Evolutionary conservation across 306 rosid genomes (phyloP).

Genomic region (Lablab purpureus): DNA sequence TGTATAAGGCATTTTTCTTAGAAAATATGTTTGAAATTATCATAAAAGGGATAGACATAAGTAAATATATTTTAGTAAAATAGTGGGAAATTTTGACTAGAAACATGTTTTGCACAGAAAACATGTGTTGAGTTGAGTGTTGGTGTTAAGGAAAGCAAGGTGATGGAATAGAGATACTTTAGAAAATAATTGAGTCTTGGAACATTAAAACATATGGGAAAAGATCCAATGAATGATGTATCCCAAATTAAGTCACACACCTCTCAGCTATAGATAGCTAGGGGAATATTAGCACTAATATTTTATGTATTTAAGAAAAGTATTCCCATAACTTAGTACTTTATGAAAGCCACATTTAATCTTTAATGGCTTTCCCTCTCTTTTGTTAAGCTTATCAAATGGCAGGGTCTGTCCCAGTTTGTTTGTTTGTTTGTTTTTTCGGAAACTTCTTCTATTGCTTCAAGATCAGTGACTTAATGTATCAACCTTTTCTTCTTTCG

Average conservation of each 20-base stretch:
- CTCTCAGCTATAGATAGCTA: background rate
- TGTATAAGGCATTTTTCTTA: too few relatives aligned
- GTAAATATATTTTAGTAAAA: too few relatives aligned
- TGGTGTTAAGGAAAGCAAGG: background rate
- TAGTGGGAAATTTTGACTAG: too few relatives aligned
- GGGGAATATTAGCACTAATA: background rate
- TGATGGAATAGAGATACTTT: slow-evolving; percentile 32
- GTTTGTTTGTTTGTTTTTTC: slow-evolving; percentile 40
- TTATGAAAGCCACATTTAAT: slow-evolving; percentile 28
- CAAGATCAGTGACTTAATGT: slow-evolving; percentile 51
- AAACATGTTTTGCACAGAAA: too few relatives aligned
- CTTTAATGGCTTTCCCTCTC: slow-evolving; percentile 9
- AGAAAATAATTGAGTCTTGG: slow-evolving; percentile 47
- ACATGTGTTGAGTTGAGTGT: background rate
- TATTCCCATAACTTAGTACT: background rate
- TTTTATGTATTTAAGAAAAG: background rate
- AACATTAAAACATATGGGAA: background rate
- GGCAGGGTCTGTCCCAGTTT: slow-evolving; percentile 10
- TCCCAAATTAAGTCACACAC: background rate
- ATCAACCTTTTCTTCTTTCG: slow-evolving; percentile 65
- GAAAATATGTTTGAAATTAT: too few relatives aligned
- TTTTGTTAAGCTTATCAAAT: slow-evolving; percentile 6
- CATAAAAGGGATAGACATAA: too few relatives aligned
- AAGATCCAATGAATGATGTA: background rate
- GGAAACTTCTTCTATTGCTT: slow-evolving; percentile 54